phyloP scores from a whole-genome alignment of 257 asterid genomes.

The Solanum chilense region DNA sequence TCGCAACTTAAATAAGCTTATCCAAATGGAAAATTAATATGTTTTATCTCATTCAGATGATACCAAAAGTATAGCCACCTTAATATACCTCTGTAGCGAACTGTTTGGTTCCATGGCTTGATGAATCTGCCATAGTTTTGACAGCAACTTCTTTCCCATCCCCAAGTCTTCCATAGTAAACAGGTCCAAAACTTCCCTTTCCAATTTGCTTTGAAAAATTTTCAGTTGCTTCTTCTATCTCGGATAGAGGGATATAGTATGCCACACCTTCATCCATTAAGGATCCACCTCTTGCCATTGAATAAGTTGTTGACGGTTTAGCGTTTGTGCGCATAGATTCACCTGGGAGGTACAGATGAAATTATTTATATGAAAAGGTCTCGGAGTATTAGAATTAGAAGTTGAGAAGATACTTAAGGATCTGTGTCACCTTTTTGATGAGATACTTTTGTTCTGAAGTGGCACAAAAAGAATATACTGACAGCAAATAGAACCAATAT shows the following conservation, averaged over 20 bases:
- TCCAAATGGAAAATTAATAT: background rate
- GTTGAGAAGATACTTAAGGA: background rate
- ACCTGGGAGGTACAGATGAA: slow-evolving; percentile 21
- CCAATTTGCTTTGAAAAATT: slow-evolving; percentile 65
- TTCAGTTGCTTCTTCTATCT: slow-evolving; percentile 73
- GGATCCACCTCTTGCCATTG: slow-evolving; percentile 61
- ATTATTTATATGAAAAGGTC: background rate
- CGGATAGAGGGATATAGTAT: slow-evolving; percentile 62
- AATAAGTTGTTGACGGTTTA: slow-evolving; percentile 31
- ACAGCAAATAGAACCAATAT: slow-evolving; percentile 46
- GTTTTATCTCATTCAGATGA: background rate
- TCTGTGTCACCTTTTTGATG: slow-evolving; percentile 16
- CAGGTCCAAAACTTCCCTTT: slow-evolving; percentile 96
- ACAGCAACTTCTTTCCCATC: slow-evolving; percentile 96
- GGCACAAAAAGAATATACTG: slow-evolving; percentile 40
- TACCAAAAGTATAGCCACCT: background rate
- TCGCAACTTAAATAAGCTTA: background rate
- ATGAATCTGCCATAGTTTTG: slow-evolving; percentile 90
- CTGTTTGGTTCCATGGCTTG: slow-evolving; percentile 88
- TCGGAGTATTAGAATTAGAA: background rate
- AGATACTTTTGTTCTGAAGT: slow-evolving; percentile 26
- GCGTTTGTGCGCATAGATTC: slow-evolving; percentile 46
- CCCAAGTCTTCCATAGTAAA: slow-evolving; percentile 74
- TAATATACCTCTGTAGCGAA: slow-evolving; percentile 73
- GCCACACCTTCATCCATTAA: slow-evolving; percentile 89